These are phyloP conservation scores for Mariannaea sp. DNA, from an alignment of 2,329 filamentous ascomycete genomes.

Conservation along the genomic window DNA sequence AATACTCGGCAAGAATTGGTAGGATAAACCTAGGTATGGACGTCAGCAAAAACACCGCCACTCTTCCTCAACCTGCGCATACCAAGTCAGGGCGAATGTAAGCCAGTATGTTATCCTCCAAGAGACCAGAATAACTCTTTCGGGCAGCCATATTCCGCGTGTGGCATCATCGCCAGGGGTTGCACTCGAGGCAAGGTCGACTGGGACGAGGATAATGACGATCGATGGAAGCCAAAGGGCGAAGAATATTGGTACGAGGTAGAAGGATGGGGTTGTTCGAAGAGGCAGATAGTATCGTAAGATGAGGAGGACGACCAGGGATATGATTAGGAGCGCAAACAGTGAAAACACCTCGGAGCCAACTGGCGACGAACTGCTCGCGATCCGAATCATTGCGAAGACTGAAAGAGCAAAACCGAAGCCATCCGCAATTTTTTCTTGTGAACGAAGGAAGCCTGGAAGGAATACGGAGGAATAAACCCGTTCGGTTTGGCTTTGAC, in stretches of 20 bases:
- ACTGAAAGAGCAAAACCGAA: slow-evolving; percentile 26
- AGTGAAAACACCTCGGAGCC: slow-evolving; percentile 80
- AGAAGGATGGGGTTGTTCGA: slow-evolving; percentile 86
- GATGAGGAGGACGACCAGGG: slow-evolving; percentile 77
- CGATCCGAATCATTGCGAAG: slow-evolving; percentile 56
- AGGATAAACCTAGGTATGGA: slow-evolving; percentile 74
- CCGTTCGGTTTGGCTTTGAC: slow-evolving; percentile 18
- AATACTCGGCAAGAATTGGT: slow-evolving; percentile 90
- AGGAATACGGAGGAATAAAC: slow-evolving; percentile 12
- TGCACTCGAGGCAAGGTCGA: slow-evolving; percentile 89
- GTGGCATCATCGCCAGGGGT: slow-evolving; percentile 71
- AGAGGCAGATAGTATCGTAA: slow-evolving; percentile 89
- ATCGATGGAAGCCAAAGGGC: slow-evolving; percentile 91
- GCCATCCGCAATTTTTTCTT: slow-evolving; percentile 37
- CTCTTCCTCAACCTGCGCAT: slow-evolving; percentile 35
- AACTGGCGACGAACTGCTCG: slow-evolving; percentile 64
- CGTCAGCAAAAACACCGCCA: slow-evolving; percentile 21
- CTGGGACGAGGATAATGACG: slow-evolving; percentile 89
- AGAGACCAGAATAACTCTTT: slow-evolving; percentile 77
- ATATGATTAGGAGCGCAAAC: slow-evolving; percentile 74
- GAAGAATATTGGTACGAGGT: slow-evolving; percentile 91
- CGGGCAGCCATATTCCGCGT: slow-evolving; percentile 85
- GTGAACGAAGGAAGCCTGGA: slow-evolving; percentile 29
- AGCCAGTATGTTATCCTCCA: slow-evolving; percentile 98
- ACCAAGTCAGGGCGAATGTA: slow-evolving; percentile 95